These are phyloP conservation scores for Paramyrothecium sp. DNA, from an alignment of 2,329 filamentous ascomycete species.

Conservation along the genomic window DNA sequence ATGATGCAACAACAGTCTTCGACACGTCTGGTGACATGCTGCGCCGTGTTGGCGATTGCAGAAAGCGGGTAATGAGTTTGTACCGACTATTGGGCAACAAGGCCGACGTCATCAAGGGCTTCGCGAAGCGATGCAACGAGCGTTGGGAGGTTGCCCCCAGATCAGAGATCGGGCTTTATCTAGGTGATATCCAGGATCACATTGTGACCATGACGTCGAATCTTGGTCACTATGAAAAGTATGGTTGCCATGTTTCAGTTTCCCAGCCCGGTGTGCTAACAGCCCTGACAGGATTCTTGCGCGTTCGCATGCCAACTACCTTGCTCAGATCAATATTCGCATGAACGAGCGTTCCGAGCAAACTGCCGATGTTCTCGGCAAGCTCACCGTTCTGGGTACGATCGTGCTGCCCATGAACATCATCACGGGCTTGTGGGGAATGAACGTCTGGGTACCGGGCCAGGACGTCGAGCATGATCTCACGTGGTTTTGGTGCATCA, in stretches of 20 bases:
- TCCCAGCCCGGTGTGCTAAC: constrained; percentile 5
- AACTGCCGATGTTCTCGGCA: constrained; percentile 91
- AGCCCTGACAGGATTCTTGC: constrained; percentile 68
- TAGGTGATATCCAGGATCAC: constrained; percentile 98
- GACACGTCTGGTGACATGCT: constrained; percentile 77
- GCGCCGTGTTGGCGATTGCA: constrained; percentile 84
- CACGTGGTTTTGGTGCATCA: constrained; percentile 73
- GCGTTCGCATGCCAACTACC: constrained; percentile 91
- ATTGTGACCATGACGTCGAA: constrained; percentile 99
- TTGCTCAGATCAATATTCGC: constrained; percentile 98
- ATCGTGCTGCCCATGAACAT: constrained; percentile 99
- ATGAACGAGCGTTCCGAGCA: constrained; percentile 98
- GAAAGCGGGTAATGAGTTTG: constrained; percentile 96
- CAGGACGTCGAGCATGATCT: constrained; percentile 77
- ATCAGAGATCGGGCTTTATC: constrained; percentile 93
- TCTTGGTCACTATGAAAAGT: constrained; percentile 94
- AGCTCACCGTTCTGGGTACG: constrained; percentile 91
- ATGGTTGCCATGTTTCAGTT: constrained; percentile 31
- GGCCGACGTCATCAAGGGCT: constrained; percentile 98
- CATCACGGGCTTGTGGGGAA: constrained; percentile 96
- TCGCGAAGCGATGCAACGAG: constrained; percentile 97
- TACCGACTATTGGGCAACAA: constrained; percentile 94
- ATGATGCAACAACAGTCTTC: constrained; percentile 39
- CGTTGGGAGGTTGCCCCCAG: constrained; percentile 95
- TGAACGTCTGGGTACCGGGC: constrained; percentile 96